Percentiles rank a stretch among this genome's conserved stretches.
Conservation (phyloP, 225 moss, liverwort and hornwort genomes). For the Straminergon stramineum region DNA sequence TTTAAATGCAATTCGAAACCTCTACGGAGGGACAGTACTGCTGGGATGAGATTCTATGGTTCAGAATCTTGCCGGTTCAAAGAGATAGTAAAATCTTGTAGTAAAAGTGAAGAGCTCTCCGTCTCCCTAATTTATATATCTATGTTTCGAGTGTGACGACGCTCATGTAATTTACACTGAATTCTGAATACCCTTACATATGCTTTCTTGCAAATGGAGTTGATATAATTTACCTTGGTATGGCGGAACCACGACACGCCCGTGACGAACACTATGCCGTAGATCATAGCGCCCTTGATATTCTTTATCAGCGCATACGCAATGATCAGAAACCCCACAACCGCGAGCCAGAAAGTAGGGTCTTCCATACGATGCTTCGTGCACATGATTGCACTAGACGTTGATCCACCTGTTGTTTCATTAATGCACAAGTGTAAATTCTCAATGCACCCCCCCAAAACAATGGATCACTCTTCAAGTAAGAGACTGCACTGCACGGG, state of each 20-base stretch:
- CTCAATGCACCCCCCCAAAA: not conserved
- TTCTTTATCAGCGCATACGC: constrained; percentile 61
- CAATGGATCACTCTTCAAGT: not conserved
- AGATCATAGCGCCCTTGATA: constrained; percentile 86
- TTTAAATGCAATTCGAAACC: not conserved
- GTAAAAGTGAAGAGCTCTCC: not conserved
- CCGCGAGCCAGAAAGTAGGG: constrained; percentile 83
- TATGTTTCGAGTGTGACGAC: not conserved
- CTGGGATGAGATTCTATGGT: not conserved
- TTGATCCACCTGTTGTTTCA: constrained; percentile 29
- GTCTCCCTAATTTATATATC: no score
- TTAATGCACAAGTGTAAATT: not conserved
- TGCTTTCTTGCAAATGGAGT: not conserved
- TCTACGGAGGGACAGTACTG: not conserved
- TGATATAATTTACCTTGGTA: constrained; percentile 10
- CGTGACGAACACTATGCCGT: constrained; percentile 86
- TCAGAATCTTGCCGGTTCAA: not conserved
- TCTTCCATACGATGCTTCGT: constrained; percentile 75
- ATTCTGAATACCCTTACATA: not conserved
- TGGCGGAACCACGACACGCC: constrained; percentile 84
- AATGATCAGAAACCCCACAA: constrained; percentile 85
- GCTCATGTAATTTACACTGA: not conserved
- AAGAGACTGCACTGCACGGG: not conserved
- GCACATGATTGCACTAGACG: constrained; percentile 67
- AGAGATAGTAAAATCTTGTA: not conserved